A percentile compares a stretch with the other conserved stretches of the same genome.
phyloP scores from a whole-genome alignment of 345 rosid species.

The Rhizophora mangle region DNA sequence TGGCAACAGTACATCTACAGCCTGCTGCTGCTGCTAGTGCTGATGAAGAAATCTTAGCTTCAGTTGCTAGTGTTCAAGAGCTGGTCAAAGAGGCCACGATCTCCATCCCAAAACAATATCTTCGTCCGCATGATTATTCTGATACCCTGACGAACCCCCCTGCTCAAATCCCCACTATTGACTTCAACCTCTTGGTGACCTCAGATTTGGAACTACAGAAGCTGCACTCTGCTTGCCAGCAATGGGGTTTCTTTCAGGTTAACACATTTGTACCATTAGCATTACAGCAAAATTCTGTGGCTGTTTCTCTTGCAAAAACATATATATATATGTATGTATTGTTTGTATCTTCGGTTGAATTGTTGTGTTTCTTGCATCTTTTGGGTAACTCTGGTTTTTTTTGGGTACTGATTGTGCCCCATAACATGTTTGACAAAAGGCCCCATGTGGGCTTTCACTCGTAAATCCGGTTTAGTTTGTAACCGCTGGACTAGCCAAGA shows the following conservation, averaged over 20 bases:
- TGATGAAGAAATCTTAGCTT: neutral
- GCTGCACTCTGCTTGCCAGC: constrained; percentile 31
- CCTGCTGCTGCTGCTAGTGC: neutral
- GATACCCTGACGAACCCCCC: neutral
- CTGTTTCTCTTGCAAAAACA: too few relatives aligned
- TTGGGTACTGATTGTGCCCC: too few relatives aligned
- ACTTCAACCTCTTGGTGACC: constrained; percentile 20
- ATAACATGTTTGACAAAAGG: too few relatives aligned
- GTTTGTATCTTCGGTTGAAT: too few relatives aligned
- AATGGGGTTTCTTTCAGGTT: constrained; percentile 50
- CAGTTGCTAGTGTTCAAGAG: constrained; percentile 21
- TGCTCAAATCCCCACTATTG: constrained; percentile 25
- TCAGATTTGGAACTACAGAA: constrained; percentile 18
- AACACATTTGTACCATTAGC: too few relatives aligned
- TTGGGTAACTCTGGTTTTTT: too few relatives aligned
- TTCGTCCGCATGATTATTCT: neutral
- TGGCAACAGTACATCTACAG: constrained; percentile 10
- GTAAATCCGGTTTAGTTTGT: too few relatives aligned
- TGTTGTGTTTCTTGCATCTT: too few relatives aligned
- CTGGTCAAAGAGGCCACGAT: constrained; percentile 21
- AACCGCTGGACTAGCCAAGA: too few relatives aligned
- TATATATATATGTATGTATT: too few relatives aligned
- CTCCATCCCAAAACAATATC: constrained; percentile 22
- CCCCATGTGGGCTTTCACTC: too few relatives aligned
- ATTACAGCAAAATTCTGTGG: too few relatives aligned